A percentile compares a stretch with the other conserved stretches of the same genome.
Conservation (phyloP, 306 rosid species). For the Morella rubra region DNA sequence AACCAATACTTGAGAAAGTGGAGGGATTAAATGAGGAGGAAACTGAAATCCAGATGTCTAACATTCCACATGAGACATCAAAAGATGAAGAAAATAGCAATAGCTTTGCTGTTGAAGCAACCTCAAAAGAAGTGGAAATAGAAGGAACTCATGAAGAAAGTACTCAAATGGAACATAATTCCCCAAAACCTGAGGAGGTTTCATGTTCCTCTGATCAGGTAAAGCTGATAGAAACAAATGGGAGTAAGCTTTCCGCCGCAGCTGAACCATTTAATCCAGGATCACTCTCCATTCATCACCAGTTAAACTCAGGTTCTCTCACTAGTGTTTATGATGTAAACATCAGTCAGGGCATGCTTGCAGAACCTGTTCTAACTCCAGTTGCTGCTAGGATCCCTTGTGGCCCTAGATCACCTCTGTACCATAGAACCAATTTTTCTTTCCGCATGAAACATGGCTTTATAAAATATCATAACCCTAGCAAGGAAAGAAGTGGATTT, state of each 20-base stretch:
- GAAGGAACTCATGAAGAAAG: slow-evolving; percentile 37
- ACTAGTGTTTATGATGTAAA: slow-evolving; percentile 61
- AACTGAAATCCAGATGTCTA: slow-evolving; percentile 40
- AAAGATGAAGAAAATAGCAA: slow-evolving; percentile 43
- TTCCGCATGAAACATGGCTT: slow-evolving; percentile 70
- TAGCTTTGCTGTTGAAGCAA: slow-evolving; percentile 35
- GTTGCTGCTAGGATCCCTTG: slow-evolving; percentile 78
- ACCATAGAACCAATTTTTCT: slow-evolving; percentile 64
- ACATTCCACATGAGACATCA: slow-evolving; percentile 26
- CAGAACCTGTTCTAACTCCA: slow-evolving; percentile 69
- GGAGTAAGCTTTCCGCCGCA: slow-evolving; percentile 91
- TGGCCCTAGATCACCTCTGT: slow-evolving; percentile 84
- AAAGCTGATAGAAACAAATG: slow-evolving; percentile 59
- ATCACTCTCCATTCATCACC: slow-evolving; percentile 38
- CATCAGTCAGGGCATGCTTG: slow-evolving; percentile 59
- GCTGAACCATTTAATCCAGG: slow-evolving; percentile 93
- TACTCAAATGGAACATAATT: slow-evolving; percentile 37
- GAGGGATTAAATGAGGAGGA: slow-evolving; percentile 38
- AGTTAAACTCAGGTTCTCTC: slow-evolving; percentile 47
- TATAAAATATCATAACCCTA: slow-evolving; percentile 37
- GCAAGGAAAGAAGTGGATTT: slow-evolving; percentile 49
- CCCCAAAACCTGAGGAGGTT: slow-evolving; percentile 48
- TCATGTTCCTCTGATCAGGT: slow-evolving; percentile 41
- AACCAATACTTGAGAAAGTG: slow-evolving; percentile 53
- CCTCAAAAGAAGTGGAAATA: slow-evolving; percentile 34